Evolutionary conservation across 176 grass and related monocot genomes (phyloP), one percentile per base, ranked within the genome.

Genomic region (Phoenix dactylifera): DNA sequence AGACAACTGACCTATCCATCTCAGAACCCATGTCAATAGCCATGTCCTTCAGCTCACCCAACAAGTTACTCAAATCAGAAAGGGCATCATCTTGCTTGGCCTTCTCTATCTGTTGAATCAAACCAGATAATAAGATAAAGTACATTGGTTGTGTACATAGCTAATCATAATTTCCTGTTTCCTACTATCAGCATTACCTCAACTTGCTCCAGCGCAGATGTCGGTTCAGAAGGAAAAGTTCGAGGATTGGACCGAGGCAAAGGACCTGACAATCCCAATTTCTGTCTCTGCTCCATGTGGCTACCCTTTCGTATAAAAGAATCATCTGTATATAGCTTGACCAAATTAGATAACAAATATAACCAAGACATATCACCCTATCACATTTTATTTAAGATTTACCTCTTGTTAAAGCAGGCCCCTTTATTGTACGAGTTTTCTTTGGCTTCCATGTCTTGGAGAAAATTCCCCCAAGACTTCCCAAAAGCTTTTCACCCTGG

Each of bases 21-120:
- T 90, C 87, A 1, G 82, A 64, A 26, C 87, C 87, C 82, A 90
- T 86, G 75, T 90, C 87, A 5, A 77, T 48, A 49, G 87, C 87
- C 87, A 90, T 90, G 76, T 73, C 79, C 77, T 90, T 85, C 71
- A 90, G 75, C 69, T 90, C 82, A 0, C 78, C 87, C n/a, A 90
- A 54, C 57, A 90, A 61, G 29, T 80, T 80, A 35, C 87, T 90
- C 15, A 90, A 69, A 73, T 86, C 87, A 25, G 81, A 80, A 25
- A 90, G 87, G 48, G 68, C 59, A 59, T 80, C 82, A 62, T 90
- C 87, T 71, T 90, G 87, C 65, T 90, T 90, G 18, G 74, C 56
- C 53, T 90, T 90, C 79, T 90, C 87, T 23, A 86, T 16, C 87
- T 90, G 67, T 59, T 49, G 19, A 29, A 18, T 20, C 55, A 35